Base-by-base conservation (phyloP, 345 rosid genomes). In the Combretum micranthum region DNA sequence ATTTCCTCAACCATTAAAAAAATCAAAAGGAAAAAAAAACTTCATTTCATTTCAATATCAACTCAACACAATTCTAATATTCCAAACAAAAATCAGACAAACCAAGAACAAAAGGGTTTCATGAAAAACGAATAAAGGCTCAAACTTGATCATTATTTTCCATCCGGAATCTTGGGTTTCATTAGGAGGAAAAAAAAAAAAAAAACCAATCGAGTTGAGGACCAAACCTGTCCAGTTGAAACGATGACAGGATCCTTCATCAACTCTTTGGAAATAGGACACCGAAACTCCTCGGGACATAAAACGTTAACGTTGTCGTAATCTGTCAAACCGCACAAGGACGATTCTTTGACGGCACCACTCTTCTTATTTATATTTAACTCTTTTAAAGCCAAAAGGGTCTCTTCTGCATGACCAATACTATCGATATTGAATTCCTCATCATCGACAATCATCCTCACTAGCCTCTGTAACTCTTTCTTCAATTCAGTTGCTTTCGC, bases 331-430 rank as follows among this genome's bases (percentile, higher is more conserved):
- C 39, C 9, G 1, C 63, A 42, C n/a, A 7, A 51, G 60, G 45
- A 45, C 20, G 12, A 4, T 26, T 57, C 60, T 63, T 64, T 61
- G 12, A 20, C 44, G 18, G 57, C 37, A 19, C 53, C 75, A 50
- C 63, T 73, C 82, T 77, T 79, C 72, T 65, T 75, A 59, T 60
- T 54, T 32, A 32, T 32, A 80, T 69, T 89, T 48, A 80, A 68
- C 16, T 80, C 79, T 61, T 65, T 76, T 48, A 89, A 68, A 4
- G 81, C 79, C 39, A 57, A 76, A 7, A 93, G 78, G 15, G 78
- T 67, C 11, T 80, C 86, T n/a, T 55, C 83, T 18, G 96, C 89
- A 26, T 69, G 88, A 78, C 89, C 92, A 55, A 93, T 57, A 23
- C 64, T 69, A 46, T 80, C 90, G 20, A 66, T 32, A 22, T 69